Base-by-base conservation (phyloP, 2,329 filamentous ascomycete genomes). In the Arthrobotrys pseudoclavata region DNA sequence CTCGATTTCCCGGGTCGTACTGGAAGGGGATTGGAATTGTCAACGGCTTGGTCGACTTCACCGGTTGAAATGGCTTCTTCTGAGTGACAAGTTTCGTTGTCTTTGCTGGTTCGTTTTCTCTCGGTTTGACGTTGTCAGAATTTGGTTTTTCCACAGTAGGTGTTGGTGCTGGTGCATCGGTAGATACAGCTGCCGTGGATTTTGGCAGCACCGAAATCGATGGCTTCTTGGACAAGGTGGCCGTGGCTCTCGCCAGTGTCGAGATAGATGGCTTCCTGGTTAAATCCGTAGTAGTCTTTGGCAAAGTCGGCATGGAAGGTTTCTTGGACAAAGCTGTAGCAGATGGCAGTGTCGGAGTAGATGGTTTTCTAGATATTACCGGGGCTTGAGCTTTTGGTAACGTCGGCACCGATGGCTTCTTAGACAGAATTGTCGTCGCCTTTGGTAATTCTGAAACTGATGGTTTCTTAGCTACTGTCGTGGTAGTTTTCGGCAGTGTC, bases 1-100 rank as follows among this genome's bases (percentile, higher is more conserved):
- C 18, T 42, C 40, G 47, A 34, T 37, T 63, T 20, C 26, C 48
- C 12, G 47, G 22, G 29, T 45, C 26, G 37, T 61, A 52, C 48
- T 64, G 72, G 52, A 76, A 76, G 26, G 72, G 66, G 20, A 76
- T 55, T 9, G 66, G 72, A 24, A 69, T 42, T 53, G 72, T 76
- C 29, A 70, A 45, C 20, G 72, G 72, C 42, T 76, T 76, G 1
- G 57, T 76, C 4, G 72, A 76, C 9, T 76, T 76, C 20, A 70
- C 48, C 5, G 72, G 72, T 15, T 70, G 60, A 13, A 69, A 76
- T 3, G 66, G 60, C 26, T 66, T 64, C 61, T 76, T 76, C 15
- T 63, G 71, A 12, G 61, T 52, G 29, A 53, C 64, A 22, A 55
- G 22, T 31, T 70, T 70, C 10, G 71, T 10, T 4, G 66, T 10